Percentiles rank a stretch among this genome's conserved stretches.
These are phyloP conservation scores for Diaporthe sp. DNA, from an alignment of 2,329 filamentous ascomycete genomes.

Conservation along the genomic window DNA sequence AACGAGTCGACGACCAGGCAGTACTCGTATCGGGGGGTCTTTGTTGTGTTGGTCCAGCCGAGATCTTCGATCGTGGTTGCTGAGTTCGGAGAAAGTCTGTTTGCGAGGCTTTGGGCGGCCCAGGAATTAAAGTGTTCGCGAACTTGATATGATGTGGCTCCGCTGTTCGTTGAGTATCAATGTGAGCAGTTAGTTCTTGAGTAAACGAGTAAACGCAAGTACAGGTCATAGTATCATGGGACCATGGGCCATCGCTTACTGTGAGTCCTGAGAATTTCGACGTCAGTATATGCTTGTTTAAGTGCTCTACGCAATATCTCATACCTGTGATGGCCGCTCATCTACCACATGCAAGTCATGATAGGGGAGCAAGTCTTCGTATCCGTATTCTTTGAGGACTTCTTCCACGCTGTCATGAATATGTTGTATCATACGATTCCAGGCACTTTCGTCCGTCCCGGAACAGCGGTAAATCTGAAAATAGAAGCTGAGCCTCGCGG, in stretches of 20 bases:
- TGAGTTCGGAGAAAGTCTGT: background rate
- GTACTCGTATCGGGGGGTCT: background rate
- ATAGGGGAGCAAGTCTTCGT: background rate
- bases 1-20: background rate
- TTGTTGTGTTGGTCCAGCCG: background rate
- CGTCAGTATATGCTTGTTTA: background rate
- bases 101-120: background rate
- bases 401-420: background rate
- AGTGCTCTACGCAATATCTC: background rate
- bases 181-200: background rate
- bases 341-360: slow-evolving; percentile 1
- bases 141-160: background rate
- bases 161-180: background rate
- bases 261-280: background rate
- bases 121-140: background rate
- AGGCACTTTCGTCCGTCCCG: background rate
- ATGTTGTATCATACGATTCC: background rate
- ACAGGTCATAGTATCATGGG: background rate
- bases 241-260: background rate
- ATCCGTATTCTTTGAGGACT: background rate
- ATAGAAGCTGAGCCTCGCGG: background rate
- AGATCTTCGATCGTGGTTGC: background rate
- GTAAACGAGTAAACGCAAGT: background rate
- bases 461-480: background rate
- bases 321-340: background rate